Base-by-base conservation (phyloP, 2,329 filamentous ascomycete genomes). In the Fusarium sambucinum region DNA sequence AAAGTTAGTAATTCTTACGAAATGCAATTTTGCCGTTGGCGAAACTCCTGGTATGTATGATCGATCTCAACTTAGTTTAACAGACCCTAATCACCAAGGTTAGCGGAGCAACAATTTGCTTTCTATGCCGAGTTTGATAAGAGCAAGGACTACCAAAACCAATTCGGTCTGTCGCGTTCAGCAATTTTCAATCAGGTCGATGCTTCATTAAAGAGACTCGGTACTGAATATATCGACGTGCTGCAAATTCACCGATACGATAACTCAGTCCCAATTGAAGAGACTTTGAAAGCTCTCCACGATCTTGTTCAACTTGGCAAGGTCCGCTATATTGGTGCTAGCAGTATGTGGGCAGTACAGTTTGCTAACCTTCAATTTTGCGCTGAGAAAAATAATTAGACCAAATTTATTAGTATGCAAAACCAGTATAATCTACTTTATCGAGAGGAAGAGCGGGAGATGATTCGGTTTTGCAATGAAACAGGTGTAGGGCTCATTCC, bases 261-360 rank as follows among this genome's bases (percentile, higher is more conserved):
- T 74, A 4, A 59, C 0, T 73, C 77, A 0, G 83, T 80, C 1
- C 81, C 84, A 0, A 73, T 80, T 2, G 84, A 87, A 69, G 86
- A 88, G 76, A 86, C 85, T 5, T 87, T 88, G 86, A 81, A 82
- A 69, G 85, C 85, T 5, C 74, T 87, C 10, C 84, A 89, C 53
- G 86, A 88, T 63, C 80, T 89, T 0, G 80, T 88, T 1, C 77
- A 84, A 59, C 81, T 79, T 5, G 87, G 87, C 0, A 87, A 86
- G 73, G 86, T 89, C 0, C 78, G 83, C 3, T 87, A 86, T 67
- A 83, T 87, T 14, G 85, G 85, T 2, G 80, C 83, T 3, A 81
- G 78, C 29, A 70, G 65, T 33, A 84, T 84, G 82, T 81, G 78
- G 74, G 76, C 81, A 0, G 81, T 79, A 25, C 80, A 85, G 56